Evolutionary conservation across 306 rosid genomes (phyloP), one percentile per base, ranked within the genome.

Genomic region (Vicia villosa): DNA sequence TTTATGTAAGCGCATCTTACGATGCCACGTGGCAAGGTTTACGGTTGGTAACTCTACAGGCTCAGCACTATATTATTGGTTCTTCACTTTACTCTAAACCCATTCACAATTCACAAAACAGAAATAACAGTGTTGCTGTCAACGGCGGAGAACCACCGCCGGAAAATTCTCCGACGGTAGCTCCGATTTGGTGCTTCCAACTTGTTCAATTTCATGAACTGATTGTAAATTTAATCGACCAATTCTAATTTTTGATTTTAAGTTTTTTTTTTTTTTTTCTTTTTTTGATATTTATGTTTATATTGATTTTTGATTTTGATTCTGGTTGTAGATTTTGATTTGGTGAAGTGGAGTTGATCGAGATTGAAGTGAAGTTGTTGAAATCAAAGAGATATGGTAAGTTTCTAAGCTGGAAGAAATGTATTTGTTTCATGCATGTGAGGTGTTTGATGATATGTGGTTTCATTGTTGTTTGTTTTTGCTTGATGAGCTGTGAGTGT

Each of bases 131-230:
- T 21, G 70, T 69, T 24, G 32, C 76, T 38, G 17, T 78, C 72
- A 65, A 83, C 77, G 83, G 83, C 70, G 77, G 69, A 73, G 70
- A 24, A 24, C 63, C 43, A 12, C 56, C 74, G 37, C 80, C 80
- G 88, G 87, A 7, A 68, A 68, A 12, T 12, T 13, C 70, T 11
- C 82, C 78, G 84, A 68, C 58, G 30, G 28, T 34, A 55, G 47
- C 57, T 78, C 85, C 71, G 70, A 70, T 46, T 60, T 9, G 38
- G 76, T 26, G 58, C 36, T 70, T 65, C 5, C 1, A 32, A 9
- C 24, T n/a, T 50, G 13, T 6, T 30, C 52, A 22, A 15, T 11
- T 22, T 19, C 1, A 14, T 2, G 15, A 0, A 10, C 15, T 15
- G 63, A 80, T 85, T 73, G 77, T 46, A 28, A 57, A 40, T 81